Evolutionary conservation across 139 green algal genomes (phyloP).

Genomic region (Ulvella scutata): DNA sequence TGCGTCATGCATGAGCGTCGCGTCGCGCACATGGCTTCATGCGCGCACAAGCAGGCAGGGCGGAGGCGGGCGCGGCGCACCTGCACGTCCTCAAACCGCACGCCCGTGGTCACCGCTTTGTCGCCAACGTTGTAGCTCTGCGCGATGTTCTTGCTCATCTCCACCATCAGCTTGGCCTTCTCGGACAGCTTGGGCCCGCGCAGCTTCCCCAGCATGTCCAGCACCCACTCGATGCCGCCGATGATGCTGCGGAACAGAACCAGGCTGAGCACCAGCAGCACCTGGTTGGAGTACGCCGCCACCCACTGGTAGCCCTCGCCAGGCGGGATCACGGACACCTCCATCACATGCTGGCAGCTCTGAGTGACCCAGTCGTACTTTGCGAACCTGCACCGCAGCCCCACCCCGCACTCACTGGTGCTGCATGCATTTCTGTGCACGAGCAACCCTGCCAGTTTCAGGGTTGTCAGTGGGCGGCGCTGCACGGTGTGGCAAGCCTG

Average conservation of each 20-base stretch:
- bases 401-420: too few species aligned
- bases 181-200: background rate
- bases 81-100: slow-evolving; percentile 49
- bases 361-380: slow-evolving; percentile 3
- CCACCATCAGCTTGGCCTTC: background rate
- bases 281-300: background rate
- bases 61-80: background rate
- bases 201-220: background rate
- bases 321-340: background rate
- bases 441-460: too few species aligned
- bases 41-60: background rate
- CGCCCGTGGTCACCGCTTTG: slow-evolving; percentile 25
- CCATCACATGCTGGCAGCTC: slow-evolving; percentile 2
- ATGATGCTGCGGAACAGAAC: background rate
- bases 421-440: too few species aligned
- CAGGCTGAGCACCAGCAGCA: background rate
- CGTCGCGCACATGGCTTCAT: background rate
- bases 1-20: background rate
- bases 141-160: slow-evolving; percentile 2
- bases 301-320: background rate
- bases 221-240: background rate
- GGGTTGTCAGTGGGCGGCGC: too few species aligned
- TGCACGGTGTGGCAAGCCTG: too few species aligned
- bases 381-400: background rate
- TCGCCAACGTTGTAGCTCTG: slow-evolving; percentile 9